Conservation (phyloP, 345 rosid species). For the Hypericum androsaemum region DNA sequence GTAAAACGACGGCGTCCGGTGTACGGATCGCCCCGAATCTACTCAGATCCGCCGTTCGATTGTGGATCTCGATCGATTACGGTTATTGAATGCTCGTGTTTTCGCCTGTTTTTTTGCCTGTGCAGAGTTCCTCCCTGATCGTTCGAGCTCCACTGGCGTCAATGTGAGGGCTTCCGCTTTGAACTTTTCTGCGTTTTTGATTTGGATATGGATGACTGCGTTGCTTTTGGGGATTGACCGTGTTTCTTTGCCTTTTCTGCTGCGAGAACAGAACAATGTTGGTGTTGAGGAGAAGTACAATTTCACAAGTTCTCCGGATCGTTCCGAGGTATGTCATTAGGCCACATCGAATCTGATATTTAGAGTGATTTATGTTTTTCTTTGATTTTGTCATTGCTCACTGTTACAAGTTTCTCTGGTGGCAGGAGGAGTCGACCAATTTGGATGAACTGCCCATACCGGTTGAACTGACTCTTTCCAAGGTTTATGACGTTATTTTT, state of each 20-base stretch:
- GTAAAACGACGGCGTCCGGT: too few species aligned
- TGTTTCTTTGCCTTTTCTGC: neutral
- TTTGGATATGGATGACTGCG: too few species aligned
- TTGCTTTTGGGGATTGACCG: neutral
- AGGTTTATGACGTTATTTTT: slow-evolving; percentile 27
- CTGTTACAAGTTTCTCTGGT: slow-evolving; percentile 7
- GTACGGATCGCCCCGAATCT: too few species aligned
- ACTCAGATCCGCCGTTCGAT: neutral
- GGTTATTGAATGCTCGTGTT: neutral
- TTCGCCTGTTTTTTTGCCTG: slow-evolving; percentile 10
- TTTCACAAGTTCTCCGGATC: neutral
- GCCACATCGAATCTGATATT: neutral
- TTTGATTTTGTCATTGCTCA: neutral
- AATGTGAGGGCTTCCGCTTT: slow-evolving; percentile 35
- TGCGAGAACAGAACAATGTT: neutral
- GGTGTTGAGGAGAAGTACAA: neutral
- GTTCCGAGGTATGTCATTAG: neutral
- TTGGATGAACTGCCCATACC: slow-evolving; percentile 35
- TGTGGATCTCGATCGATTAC: neutral
- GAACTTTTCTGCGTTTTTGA: neutral
- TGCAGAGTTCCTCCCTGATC: slow-evolving; percentile 50
- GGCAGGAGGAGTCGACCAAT: slow-evolving; percentile 42
- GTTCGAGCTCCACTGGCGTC: slow-evolving; percentile 19
- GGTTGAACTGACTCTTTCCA: slow-evolving; percentile 40
- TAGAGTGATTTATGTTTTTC: neutral